Base-by-base conservation (phyloP, 2,329 filamentous ascomycete species). In the Monosporascus sp. region DNA sequence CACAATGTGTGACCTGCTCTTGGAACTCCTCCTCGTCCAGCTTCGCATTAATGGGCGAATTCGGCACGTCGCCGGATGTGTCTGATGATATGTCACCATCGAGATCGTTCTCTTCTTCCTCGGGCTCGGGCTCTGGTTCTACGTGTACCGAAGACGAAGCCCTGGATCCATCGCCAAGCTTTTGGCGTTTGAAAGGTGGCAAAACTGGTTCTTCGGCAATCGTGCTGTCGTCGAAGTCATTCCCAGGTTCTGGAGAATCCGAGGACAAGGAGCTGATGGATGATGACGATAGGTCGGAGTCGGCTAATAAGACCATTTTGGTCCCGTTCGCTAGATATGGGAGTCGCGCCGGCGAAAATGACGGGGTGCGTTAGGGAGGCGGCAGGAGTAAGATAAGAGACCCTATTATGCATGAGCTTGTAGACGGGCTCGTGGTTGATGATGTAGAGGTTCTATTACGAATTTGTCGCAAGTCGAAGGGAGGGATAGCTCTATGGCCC, bases 11-110 rank as follows among this genome's bases (percentile, higher is more conserved):
- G 47, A 93, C 85, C 68, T 93, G 89, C 62, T 90, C 88, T 60
- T 87, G 83, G 57, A 84, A 82, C 55, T 89, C 87, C 57, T 89
- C 88, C 60, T 90, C 88, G 56, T 90, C 87, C 39, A 83, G 74
- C 66, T 87, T 67, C 74, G 88, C 71, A 72, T 87, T 78, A 67
- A 79, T 75, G 17, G 85, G 85, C 1, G 86, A 89, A 66, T 83
- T 86, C 25, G 89, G 89, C 48, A 92, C 83, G 53, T 90, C 91
- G 69, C 90, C 90, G 36, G 89, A 92, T 49, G 89, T 95, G 72
- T 99, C 94, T 50, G 89, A 90, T 7, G 91, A 96, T 55, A 97
- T 86, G 51, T 91, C 88, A 62, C 75, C 78, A 55, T 82, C 79
- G 44, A 83, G 73, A 61, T 67, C 62, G 48, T 62, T 60, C 20